Conservation (phyloP, 148 eudicot genomes). For the Vaccinium myrtillus region DNA sequence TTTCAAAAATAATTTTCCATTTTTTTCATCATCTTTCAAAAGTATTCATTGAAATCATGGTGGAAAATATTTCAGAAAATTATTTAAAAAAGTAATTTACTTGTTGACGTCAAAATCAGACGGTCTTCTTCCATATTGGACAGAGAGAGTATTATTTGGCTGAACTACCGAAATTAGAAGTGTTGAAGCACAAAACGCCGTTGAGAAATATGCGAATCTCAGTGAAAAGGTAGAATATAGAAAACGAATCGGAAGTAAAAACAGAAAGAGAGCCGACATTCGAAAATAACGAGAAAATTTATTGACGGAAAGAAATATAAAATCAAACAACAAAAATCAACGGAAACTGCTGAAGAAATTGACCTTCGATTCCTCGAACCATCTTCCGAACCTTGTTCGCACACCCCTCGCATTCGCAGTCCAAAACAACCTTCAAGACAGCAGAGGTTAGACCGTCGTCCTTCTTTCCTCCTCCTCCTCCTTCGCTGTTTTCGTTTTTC, state of each 20-base stretch:
- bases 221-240: not conserved
- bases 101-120: too few relatives aligned
- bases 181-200: not conserved
- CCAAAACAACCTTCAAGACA: conserved; percentile 36
- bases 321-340: not conserved
- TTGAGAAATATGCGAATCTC: not conserved
- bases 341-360: not conserved
- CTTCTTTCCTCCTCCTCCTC: conserved; percentile 25
- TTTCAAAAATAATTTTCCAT: too few relatives aligned
- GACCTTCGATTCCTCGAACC: conserved; percentile 38
- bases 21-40: too few relatives aligned
- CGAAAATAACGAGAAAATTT: not conserved
- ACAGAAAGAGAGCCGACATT: not conserved
- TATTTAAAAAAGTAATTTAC: too few relatives aligned
- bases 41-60: too few relatives aligned
- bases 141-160: not conserved
- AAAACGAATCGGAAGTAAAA: not conserved
- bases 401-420: conserved; percentile 62
- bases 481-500: not conserved
- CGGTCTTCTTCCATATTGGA: too few relatives aligned
- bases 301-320: not conserved
- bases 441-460: conserved; percentile 10
- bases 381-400: conserved; percentile 29
- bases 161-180: not conserved
- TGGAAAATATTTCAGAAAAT: too few relatives aligned